Evolutionary conservation across 768 basidiomycete species (phyloP), one percentile per base, ranked within the genome.

Genomic region (Pleurotus salmoneostramineus): DNA sequence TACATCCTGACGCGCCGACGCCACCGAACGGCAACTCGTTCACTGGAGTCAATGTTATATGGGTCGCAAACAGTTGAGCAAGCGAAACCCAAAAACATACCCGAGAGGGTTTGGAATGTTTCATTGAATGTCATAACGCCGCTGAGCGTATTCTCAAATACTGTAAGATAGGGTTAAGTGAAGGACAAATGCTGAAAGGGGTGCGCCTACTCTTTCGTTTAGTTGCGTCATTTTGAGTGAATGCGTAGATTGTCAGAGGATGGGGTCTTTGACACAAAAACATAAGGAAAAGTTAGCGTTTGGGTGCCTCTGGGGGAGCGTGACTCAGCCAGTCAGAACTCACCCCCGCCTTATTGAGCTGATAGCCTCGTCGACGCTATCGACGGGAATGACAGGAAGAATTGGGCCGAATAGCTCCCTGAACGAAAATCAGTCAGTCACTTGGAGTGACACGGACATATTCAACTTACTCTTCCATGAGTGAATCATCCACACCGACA

Each of bases 331-430:
- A 33, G 3, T 6, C 42, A 14, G 14, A 6, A 56, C 77, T 14
- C 50, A 86, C 87, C 77, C 74, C 3, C 71, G 67, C 47, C 79
- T 80, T 44, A 89, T 68, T 62, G 83, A 83, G 1, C 75, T 72
- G 37, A 88, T 72, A 0, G 83, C 88, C 15, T 82, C 80, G 2
- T 83, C 75, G 5, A 87, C 55, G 54, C 68, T 72, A 34, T 84
- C 79, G 0, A 91, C 78, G 0, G 82, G 72, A 10, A 90, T 63
- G 46, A 92, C 74, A 0, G 89, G 83, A 5, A 91, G 64, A 21
- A 91, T 67, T 0, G 90, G 89, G 0, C 88, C 90, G 61, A 92
- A 92, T 2, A 90, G 66, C 66, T 91, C 90, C 60, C 88, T 89
- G 61, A 4, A 50, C 5, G 15, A 47, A 21, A 33, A 36, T 50